Base-by-base conservation (phyloP, 2,329 filamentous ascomycete genomes). In the Fonsecaea pugnacius region DNA sequence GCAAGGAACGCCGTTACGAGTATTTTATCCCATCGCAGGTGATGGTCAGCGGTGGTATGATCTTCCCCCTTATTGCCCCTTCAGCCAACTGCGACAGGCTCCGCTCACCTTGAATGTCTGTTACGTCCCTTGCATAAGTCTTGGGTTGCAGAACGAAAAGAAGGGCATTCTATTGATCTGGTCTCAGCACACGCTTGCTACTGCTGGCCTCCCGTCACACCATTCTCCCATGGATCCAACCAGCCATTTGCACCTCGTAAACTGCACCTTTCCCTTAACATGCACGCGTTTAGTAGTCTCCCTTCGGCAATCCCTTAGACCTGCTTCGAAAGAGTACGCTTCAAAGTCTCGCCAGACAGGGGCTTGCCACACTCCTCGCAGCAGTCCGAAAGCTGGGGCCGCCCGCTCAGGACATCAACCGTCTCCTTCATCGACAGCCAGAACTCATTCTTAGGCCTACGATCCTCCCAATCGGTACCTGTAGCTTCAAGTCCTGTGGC, bases 401-500 rank as follows among this genome's bases (percentile, higher is more conserved):
- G 84, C 2, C 92, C 94, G 57, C 89, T 91, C 35, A 99, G 80
- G 36, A 92, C 89, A 75, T 99, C 91, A 2, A 96, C 93, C 32
- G 92, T 87, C 56, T 89, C 83, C 78, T 92, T 91, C 76, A 96
- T 81, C 56, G 83, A 83, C 72, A 91, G 81, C 95, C 95, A 99
- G 81, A 92, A 93, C 70, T 95, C 91, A 60, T 87, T 79, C 78
- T 87, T 91, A 53, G 95, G 94, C 57, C 95, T 84, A 57, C 95
- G 84, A 77, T 96, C 92, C 69, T 88, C 86, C 95, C 95, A 99
- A 80, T 99, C 94, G 3, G 95, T 98, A 73, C 93, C 91, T 27
- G 87, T 85, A 70, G 87, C 86, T 80, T 98, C 95, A 8, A 98
- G 84, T 50, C 86, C 84, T 72, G 88, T 66, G 1, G 72, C 70